Percentiles rank a stretch among this genome's conserved stretches.
Conservation (phyloP, 169 alveolate genomes). For the Cryptosporidium viatorum region DNA sequence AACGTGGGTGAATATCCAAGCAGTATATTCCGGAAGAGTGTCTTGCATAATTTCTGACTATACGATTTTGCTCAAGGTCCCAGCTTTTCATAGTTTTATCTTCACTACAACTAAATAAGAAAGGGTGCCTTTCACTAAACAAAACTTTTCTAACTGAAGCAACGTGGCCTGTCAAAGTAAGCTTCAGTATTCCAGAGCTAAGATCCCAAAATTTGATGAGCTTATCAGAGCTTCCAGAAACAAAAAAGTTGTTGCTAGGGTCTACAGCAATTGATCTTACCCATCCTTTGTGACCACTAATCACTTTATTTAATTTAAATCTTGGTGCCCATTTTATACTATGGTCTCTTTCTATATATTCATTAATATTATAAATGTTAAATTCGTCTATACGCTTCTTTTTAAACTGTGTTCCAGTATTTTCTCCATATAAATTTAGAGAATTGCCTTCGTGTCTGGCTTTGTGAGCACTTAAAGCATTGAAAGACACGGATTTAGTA, state of each 20-base stretch:
- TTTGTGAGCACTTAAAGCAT: not conserved
- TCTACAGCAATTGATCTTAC: slow-evolving; percentile 96
- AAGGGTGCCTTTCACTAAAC: slow-evolving; percentile 95
- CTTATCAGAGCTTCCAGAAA: slow-evolving; percentile 96
- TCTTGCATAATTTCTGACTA: slow-evolving; percentile 97
- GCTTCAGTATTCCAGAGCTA: slow-evolving; percentile 94
- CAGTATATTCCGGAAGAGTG: slow-evolving; percentile 96
- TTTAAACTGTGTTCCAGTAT: not conserved
- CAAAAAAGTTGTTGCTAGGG: slow-evolving; percentile 95
- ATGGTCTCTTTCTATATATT: slow-evolving; percentile 67
- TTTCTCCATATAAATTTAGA: not conserved
- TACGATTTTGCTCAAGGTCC: slow-evolving; percentile 98
- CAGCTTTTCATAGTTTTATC: slow-evolving; percentile 97
- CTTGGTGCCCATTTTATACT: slow-evolving; percentile 93
- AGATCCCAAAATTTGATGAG: slow-evolving; percentile 98
- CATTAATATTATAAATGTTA: not conserved
- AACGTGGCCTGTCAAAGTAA: slow-evolving; percentile 98
- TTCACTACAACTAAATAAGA: slow-evolving; percentile 97
- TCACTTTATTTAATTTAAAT: slow-evolving; percentile 96
- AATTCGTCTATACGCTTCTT: not conserved
- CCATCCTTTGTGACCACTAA: slow-evolving; percentile 99
- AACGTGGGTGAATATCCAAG: slow-evolving; percentile 95
- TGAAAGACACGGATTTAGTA: not conserved
- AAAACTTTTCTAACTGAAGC: slow-evolving; percentile 93
- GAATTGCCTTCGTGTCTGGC: not conserved